Percentiles rank a stretch among this genome's conserved stretches.
Evolutionary conservation across 306 rosid species (phyloP).

Genomic region (Glycine latifolia): DNA sequence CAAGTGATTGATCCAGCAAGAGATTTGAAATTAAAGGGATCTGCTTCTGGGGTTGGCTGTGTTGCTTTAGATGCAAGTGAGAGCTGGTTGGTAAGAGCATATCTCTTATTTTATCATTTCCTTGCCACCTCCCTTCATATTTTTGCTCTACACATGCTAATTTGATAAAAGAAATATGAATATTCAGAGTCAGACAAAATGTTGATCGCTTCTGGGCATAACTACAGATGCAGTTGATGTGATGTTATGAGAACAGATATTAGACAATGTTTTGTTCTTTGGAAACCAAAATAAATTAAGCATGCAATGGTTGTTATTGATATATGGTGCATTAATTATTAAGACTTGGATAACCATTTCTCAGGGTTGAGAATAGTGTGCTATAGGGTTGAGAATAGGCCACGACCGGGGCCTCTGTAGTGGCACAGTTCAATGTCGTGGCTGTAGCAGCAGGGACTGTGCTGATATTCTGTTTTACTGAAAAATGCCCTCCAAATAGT

Average conservation of each 20-base stretch:
- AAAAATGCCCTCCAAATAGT: no score
- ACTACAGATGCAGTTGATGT: slow-evolving; percentile 17
- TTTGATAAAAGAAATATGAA: slow-evolving; percentile 32
- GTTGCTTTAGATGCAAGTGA: slow-evolving; percentile 87
- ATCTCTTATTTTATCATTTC: slow-evolving; percentile 17
- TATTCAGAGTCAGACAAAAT: background rate
- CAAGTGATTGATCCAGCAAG: slow-evolving; percentile 71
- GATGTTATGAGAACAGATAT: slow-evolving; percentile 24
- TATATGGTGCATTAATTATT: background rate
- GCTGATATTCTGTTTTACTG: no score
- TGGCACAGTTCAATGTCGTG: no score
- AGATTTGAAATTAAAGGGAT: slow-evolving; percentile 66
- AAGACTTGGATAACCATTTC: slow-evolving; percentile 4
- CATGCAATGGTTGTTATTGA: slow-evolving; percentile 14
- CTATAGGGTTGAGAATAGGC: no score
- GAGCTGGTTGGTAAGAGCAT: slow-evolving; percentile 91
- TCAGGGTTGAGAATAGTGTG: background rate
- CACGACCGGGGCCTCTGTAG: no score
- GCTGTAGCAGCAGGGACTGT: no score
- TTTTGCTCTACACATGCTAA: slow-evolving; percentile 26
- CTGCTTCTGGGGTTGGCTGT: slow-evolving; percentile 69
- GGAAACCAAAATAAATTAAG: slow-evolving; percentile 2
- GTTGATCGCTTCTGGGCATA: slow-evolving; percentile 15
- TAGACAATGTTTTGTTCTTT: slow-evolving; percentile 5
- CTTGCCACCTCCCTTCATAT: slow-evolving; percentile 8